A percentile compares a stretch with the other conserved stretches of the same genome.
These are phyloP conservation scores for Letharia lupina DNA, from an alignment of 495 filamentous ascomycete species.

Conservation along the genomic window DNA sequence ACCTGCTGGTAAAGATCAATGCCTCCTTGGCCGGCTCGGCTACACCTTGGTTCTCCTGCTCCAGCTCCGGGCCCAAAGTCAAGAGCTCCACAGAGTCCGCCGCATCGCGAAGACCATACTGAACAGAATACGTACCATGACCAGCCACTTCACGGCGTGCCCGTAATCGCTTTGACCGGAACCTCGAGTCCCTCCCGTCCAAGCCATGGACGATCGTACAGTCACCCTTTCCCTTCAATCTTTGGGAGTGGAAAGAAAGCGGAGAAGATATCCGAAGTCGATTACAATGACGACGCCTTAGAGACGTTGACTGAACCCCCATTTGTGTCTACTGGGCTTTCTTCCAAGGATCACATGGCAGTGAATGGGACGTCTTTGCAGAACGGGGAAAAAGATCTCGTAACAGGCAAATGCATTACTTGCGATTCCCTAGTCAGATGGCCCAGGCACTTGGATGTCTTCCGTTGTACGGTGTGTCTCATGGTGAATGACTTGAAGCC, in stretches of 20 bases:
- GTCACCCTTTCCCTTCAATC: slow-evolving; percentile 66
- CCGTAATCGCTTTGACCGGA: slow-evolving; percentile 21
- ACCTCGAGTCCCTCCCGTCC: slow-evolving; percentile 10
- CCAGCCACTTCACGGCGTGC: slow-evolving; percentile 30
- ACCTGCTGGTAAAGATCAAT: slow-evolving; percentile 15
- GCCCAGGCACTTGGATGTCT: slow-evolving; percentile 67
- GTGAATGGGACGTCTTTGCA: slow-evolving; percentile 30
- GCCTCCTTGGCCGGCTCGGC: slow-evolving; percentile 27
- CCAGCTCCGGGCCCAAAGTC: slow-evolving; percentile 11
- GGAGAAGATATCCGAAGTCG: slow-evolving; percentile 33
- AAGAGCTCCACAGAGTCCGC: slow-evolving; percentile 4
- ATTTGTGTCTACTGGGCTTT: background rate
- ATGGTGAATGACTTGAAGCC: slow-evolving; percentile 78
- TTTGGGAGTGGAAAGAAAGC: slow-evolving; percentile 45
- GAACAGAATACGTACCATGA: slow-evolving; percentile 21
- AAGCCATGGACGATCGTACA: slow-evolving; percentile 57
- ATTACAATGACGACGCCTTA: slow-evolving; percentile 31
- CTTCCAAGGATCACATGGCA: slow-evolving; percentile 19
- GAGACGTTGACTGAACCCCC: slow-evolving; percentile 5
- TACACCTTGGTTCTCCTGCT: slow-evolving; percentile 21
- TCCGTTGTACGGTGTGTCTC: slow-evolving; percentile 77
- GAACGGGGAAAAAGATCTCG: slow-evolving; percentile 34
- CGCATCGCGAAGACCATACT: slow-evolving; percentile 1
- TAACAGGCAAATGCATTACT: slow-evolving; percentile 71
- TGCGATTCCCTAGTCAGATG: slow-evolving; percentile 76